phyloP scores from a whole-genome alignment of 129 eudicot genomes.

The Heracleum sosnowskyi region DNA sequence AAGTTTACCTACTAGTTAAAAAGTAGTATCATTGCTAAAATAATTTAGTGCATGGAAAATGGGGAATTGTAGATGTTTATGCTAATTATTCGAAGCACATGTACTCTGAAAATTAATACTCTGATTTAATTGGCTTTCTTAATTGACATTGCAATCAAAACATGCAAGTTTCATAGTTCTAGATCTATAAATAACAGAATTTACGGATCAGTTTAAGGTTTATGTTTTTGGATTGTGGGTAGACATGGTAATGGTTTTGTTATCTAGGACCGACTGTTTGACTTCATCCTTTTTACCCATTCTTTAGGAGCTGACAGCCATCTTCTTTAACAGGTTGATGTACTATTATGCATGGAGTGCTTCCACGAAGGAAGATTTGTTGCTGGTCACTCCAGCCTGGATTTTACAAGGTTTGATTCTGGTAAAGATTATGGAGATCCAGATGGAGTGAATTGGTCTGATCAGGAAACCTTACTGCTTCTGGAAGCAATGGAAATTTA shows the following conservation, averaged over 20 bases:
- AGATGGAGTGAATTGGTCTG: constrained; percentile 88
- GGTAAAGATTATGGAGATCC: constrained; percentile 57
- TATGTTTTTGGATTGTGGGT: neutral
- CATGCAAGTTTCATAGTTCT: neutral
- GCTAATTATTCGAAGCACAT: neutral
- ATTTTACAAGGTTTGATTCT: constrained; percentile 61
- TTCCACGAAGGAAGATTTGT: constrained; percentile 76
- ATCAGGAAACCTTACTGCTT: constrained; percentile 87
- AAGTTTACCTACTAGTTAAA: neutral
- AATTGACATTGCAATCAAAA: neutral
- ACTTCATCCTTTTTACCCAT: neutral
- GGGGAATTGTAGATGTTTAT: neutral
- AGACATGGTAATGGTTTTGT: neutral
- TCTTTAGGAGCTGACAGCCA: constrained; percentile 17
- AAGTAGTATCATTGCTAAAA: neutral
- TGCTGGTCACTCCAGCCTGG: constrained; percentile 92
- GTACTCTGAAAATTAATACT: neutral
- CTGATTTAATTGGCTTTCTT: neutral
- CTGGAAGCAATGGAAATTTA: constrained; percentile 75
- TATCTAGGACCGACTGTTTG: neutral
- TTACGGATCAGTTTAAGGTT: neutral
- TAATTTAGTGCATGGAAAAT: neutral
- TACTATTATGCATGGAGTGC: constrained; percentile 71
- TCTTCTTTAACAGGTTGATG: constrained; percentile 49
- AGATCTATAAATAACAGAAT: neutral